Conservation (phyloP, 2,329 filamentous ascomycete species). For the Penicillium sclerotiorum region DNA sequence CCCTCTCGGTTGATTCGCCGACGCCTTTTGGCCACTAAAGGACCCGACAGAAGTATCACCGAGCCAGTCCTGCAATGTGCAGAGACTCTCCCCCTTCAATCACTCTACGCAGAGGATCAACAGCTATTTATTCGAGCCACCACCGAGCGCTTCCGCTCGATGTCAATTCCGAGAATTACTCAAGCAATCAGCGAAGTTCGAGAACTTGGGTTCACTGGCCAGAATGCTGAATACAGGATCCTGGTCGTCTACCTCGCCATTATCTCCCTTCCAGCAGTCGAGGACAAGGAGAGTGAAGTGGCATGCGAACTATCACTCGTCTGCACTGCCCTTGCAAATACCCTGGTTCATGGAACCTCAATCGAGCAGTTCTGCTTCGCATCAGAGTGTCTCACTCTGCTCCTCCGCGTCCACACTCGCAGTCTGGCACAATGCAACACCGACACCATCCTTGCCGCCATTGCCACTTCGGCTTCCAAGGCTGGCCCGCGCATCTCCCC, state of each 20-base stretch:
- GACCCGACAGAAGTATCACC: constrained; percentile 29
- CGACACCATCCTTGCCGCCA: constrained; percentile 44
- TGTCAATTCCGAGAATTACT: constrained; percentile 35
- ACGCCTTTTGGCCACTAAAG: constrained; percentile 36
- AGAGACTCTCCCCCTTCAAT: constrained; percentile 38
- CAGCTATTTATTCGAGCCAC: constrained; percentile 40
- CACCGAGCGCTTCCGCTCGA: constrained; percentile 35
- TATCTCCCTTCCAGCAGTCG: constrained; percentile 34
- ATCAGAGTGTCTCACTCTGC: constrained; percentile 42
- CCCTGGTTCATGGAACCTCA: constrained; percentile 32
- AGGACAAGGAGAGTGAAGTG: constrained; percentile 41
- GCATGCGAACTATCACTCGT: constrained; percentile 41
- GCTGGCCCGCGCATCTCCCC: constrained; percentile 35
- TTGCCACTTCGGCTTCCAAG: constrained; percentile 40
- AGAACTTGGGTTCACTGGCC: constrained; percentile 31
- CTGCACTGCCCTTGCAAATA: constrained; percentile 37
- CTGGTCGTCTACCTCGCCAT: constrained; percentile 42
- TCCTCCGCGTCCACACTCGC: constrained; percentile 45
- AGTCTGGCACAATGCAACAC: constrained; percentile 50
- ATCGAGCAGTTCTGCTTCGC: constrained; percentile 45
- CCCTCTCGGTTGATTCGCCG: constrained; percentile 35
- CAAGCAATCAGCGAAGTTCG: constrained; percentile 35
- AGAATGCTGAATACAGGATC: constrained; percentile 35
- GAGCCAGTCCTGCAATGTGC: constrained; percentile 36
- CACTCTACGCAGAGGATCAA: constrained; percentile 43